phyloP scores from a whole-genome alignment of 768 basidiomycete genomes.

The Leccinum sublutescens region DNA sequence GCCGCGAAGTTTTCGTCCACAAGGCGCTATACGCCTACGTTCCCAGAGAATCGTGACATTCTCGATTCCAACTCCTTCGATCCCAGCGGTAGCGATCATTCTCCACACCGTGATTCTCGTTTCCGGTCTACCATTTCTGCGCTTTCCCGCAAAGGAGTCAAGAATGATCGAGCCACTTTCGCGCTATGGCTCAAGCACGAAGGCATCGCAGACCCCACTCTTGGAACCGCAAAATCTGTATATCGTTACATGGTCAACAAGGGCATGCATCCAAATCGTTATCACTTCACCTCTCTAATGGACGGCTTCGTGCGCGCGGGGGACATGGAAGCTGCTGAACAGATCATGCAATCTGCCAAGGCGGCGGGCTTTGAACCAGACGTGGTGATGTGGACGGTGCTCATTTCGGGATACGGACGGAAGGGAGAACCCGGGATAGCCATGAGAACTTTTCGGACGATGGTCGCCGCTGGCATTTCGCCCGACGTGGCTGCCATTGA shows the following conservation, averaged over 20 bases:
- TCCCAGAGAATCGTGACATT: conserved; percentile 12
- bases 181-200: conserved; percentile 65
- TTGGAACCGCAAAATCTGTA: conserved; percentile 48
- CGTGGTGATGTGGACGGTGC: conserved; percentile 71
- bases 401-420: conserved; percentile 72
- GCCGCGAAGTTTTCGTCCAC: conserved; percentile 39
- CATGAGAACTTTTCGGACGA: conserved; percentile 53
- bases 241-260: conserved; percentile 60
- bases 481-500: conserved; percentile 75
- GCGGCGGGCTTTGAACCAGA: conserved; percentile 54
- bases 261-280: conserved; percentile 68
- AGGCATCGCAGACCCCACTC: conserved; percentile 49
- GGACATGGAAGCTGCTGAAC: conserved; percentile 55
- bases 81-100: conserved; percentile 45
- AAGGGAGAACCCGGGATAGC: conserved; percentile 54
- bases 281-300: conserved; percentile 76
- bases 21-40: conserved; percentile 19
- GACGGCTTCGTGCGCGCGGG: conserved; percentile 64
- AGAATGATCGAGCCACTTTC: conserved; percentile 55
- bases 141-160: conserved; percentile 45
- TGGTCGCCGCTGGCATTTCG: conserved; percentile 57
- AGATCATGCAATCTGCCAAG: conserved; percentile 51
- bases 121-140: conserved; percentile 45
- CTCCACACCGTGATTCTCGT: conserved; percentile 31
- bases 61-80: conserved; percentile 39